Evolutionary conservation across 176 grass and related monocot genomes (phyloP), one percentile per base, ranked within the genome.

Genomic region (Themeda triandra): DNA sequence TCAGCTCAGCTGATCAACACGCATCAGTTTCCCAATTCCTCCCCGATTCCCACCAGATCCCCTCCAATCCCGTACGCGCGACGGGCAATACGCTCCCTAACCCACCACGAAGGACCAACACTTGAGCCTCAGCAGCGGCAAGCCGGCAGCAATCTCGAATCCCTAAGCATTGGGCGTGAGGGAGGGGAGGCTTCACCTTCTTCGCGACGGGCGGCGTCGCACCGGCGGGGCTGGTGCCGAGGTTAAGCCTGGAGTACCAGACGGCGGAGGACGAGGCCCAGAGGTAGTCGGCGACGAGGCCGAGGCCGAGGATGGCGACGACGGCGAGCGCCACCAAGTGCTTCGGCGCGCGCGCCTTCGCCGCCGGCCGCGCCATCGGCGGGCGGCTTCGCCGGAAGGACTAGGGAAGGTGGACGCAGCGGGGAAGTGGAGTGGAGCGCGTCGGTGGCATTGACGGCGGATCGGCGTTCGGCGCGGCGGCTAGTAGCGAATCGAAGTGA

Each of bases 211-310:
- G 32, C 17, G 77, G 65, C 74, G 46, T 21, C 37, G 71, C 11
- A 25, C 23, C 78, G 40, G 88, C 1, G 58, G 73, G 13, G 33
- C 48, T 71, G 73, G 80, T 53, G 37, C 63, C 21, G 41, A 90
- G 63, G 58, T 80, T 88, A 71, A 90, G 9, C 35, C 56, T 93
- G 25, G 83, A 88, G 63, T 85, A 92, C 93, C 93, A 88, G 36
- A 88, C 36, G 24, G 79, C 46, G 17, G 92, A 93, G 28, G 91
- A 89, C 37, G 91, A 89, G 24, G 93, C 91, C 89, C 93, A 95
- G 28, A 94, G 89, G 87, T 86, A 88, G 78, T 98, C 93, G 77
- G 84, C 87, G 41, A 98, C 78, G 66, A 98, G 80, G 75, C 87
- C 87, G 63, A 98, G 41, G 28, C 89, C 89, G 65, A 98, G 89